Conservation (phyloP, 2,329 filamentous ascomycete species). For the Calonectria pauciramosa region DNA sequence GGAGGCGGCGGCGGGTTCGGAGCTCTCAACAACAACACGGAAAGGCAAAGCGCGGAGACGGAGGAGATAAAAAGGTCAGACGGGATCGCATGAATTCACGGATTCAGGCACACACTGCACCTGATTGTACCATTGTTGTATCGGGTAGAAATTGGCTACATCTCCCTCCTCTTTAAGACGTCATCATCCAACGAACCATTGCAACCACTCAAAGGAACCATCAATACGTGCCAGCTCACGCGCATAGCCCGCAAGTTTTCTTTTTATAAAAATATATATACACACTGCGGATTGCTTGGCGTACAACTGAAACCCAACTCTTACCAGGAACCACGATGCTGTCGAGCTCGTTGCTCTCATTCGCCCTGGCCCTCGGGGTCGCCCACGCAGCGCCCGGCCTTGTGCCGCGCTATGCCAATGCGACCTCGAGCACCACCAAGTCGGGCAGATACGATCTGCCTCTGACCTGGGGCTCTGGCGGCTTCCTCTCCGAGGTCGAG, state of each 20-base stretch:
- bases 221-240: neutral
- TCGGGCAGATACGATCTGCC: slow-evolving; percentile 17
- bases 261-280: neutral
- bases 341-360: slow-evolving; percentile 1
- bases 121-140: neutral
- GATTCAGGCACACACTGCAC: neutral
- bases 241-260: neutral
- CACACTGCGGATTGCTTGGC: neutral
- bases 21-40: neutral
- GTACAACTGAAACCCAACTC: neutral
- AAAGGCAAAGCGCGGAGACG: slow-evolving; percentile 17
- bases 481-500: slow-evolving; percentile 22
- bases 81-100: neutral
- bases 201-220: neutral
- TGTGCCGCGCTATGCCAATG: slow-evolving; percentile 5
- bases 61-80: slow-evolving; percentile 13
- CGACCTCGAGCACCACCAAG: neutral
- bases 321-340: neutral
- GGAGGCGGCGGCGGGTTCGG: slow-evolving; percentile 20
- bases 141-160: neutral
- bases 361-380: slow-evolving; percentile 11
- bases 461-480: slow-evolving; percentile 3
- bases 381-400: slow-evolving; percentile 19
- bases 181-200: neutral
- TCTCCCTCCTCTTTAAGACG: neutral